These are phyloP conservation scores for Bipolaris oryzae DNA, from an alignment of 2,329 filamentous ascomycete species.

Conservation along the genomic window DNA sequence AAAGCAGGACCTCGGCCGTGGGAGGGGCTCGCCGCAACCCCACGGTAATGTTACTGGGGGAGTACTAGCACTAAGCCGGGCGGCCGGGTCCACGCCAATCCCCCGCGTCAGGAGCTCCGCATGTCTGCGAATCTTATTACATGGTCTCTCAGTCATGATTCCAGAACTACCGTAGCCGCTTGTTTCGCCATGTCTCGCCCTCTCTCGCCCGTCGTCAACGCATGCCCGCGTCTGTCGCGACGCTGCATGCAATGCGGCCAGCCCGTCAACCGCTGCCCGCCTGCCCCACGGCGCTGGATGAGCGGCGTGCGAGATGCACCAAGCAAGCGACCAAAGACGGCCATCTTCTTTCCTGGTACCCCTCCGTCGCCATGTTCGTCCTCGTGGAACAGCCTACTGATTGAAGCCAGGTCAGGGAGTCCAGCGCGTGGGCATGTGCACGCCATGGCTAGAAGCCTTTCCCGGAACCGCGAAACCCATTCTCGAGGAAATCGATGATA, in stretches of 20 bases:
- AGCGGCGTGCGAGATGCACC: slow-evolving; percentile 30
- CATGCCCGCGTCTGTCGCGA: slow-evolving; percentile 20
- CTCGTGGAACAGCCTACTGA: slow-evolving; percentile 13
- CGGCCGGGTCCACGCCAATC: slow-evolving; percentile 8
- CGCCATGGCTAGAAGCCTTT: slow-evolving; percentile 85
- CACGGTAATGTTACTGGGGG: background rate
- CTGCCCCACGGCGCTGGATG: slow-evolving; percentile 34
- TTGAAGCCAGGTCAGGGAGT: slow-evolving; percentile 75
- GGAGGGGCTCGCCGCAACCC: background rate
- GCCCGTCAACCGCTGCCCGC: slow-evolving; percentile 10
- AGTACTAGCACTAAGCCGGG: slow-evolving; percentile 1
- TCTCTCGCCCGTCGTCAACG: slow-evolving; percentile 14
- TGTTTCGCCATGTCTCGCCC: slow-evolving; percentile 26
- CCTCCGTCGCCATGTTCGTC: background rate
- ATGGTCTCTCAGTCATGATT: slow-evolving; percentile 14
- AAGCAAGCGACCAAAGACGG: slow-evolving; percentile 44
- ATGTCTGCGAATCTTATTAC: slow-evolving; percentile 11
- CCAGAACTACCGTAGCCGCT: slow-evolving; percentile 1
- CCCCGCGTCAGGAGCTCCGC: slow-evolving; percentile 14
- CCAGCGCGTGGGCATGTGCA: slow-evolving; percentile 85
- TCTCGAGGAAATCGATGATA: slow-evolving; percentile 82
- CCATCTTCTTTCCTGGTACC: slow-evolving; percentile 49
- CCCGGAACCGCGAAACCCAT: slow-evolving; percentile 76
- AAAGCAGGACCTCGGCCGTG: slow-evolving; percentile 14
- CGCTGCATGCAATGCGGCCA: slow-evolving; percentile 29